Evolutionary conservation across 257 asterid species (phyloP), one percentile per base, ranked within the genome.

Genomic region (Thymus quinquecostatus): DNA sequence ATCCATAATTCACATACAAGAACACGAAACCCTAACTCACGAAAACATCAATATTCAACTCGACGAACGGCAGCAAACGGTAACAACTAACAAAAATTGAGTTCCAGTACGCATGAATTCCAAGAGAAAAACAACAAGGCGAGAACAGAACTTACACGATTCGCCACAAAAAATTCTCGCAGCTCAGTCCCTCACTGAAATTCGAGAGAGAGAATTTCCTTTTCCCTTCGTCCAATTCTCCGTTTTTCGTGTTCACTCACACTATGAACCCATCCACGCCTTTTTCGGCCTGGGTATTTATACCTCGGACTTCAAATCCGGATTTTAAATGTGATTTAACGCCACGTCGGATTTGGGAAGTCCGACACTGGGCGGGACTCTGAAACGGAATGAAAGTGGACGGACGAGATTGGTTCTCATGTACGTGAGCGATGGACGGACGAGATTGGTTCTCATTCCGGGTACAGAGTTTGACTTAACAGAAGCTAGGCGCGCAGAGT

Each of bases 291-390:
- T 56, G 72, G 6, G 62, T 2, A 41, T 77, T 82, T 84, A 75
- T 80, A 74, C 8, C 5, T 78, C 98, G 98, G 98, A 92, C 86
- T 81, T 81, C 86, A 90, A 82, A 81, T 71, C 83, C 90, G 93
- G 92, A 89, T 82, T 89, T 89, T 48, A 92, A 84, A 86, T 68
- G 75, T 68, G 66, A 77, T 82, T 84, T 68, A 76, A 81, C 81
- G 89, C 89, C 92, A 85, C 68, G 87, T 86, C 57, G 78, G 89
- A 81, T 64, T 72, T 60, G 57, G 57, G 57, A 60, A 45, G 82
- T 38, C 72, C 32, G 80, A 79, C 82, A 75, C 87, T 67, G 49
- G 88, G 83, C 92, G 84, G 81, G 67, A 75, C 68, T 77, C 70
- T 75, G 62, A 75, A 69, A 68, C 36, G 3, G 73, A 60, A 61